Evolutionary conservation across 2,329 filamentous ascomycete genomes (phyloP).

Genomic region (Decorospora gaudefroyi): DNA sequence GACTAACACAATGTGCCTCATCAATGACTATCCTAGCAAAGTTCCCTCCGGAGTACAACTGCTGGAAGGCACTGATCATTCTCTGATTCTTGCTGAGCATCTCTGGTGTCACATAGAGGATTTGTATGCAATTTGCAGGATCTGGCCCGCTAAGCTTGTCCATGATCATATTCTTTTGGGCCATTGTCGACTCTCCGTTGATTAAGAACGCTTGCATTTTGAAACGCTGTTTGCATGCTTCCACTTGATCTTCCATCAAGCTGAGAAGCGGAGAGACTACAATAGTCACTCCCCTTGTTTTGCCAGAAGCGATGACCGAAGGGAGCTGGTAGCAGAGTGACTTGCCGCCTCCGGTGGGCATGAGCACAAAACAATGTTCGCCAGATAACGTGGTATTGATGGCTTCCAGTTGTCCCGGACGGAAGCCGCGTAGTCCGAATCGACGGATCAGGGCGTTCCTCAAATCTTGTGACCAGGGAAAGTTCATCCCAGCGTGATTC

Average conservation of each 20-base stretch:
- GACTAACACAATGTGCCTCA: constrained; percentile 98
- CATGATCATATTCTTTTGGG: constrained; percentile 69
- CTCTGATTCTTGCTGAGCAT: constrained; percentile 83
- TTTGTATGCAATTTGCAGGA: constrained; percentile 76
- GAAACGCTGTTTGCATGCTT: constrained; percentile 70
- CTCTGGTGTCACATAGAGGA: constrained; percentile 95
- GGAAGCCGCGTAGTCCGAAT: constrained; percentile 84
- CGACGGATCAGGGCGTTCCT: constrained; percentile 76
- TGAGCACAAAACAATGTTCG: constrained; percentile 90
- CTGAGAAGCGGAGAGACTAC: constrained; percentile 95
- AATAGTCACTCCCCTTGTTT: constrained; percentile 82
- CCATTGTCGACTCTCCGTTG: constrained; percentile 72
- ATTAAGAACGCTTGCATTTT: constrained; percentile 79
- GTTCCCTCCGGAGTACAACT: constrained; percentile 69
- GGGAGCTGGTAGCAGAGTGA: constrained; percentile 96
- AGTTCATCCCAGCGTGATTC: constrained; percentile 50
- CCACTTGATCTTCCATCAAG: constrained; percentile 95
- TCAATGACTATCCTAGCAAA: constrained; percentile 94
- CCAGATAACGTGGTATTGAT: constrained; percentile 91
- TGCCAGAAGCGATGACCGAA: constrained; percentile 78
- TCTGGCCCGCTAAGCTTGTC: constrained; percentile 63
- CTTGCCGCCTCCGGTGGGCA: constrained; percentile 97
- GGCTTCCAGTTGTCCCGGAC: constrained; percentile 88
- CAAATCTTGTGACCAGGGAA: constrained; percentile 84
- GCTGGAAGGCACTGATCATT: constrained; percentile 68